Evolutionary conservation across 495 filamentous ascomycete species (phyloP).

Genomic region (Daldinia bambusicola): DNA sequence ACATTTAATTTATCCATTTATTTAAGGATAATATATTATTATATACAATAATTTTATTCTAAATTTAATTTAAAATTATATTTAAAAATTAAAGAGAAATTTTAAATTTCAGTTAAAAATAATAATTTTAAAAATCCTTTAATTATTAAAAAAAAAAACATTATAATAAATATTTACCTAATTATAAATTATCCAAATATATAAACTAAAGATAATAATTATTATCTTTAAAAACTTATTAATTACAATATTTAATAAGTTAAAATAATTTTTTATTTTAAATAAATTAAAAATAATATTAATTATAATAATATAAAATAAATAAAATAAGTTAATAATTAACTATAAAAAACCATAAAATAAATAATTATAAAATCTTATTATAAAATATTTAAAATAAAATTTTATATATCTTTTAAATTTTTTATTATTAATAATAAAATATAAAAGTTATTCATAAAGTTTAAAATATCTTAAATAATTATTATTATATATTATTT

Average conservation of each 20-base stretch:
- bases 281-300: background rate
- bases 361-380: constrained; percentile 6
- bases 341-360: constrained; percentile 7
- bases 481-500: too few relatives aligned
- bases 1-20: constrained; percentile 2
- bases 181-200: background rate
- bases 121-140: constrained; percentile 5
- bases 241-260: constrained; percentile 3
- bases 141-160: background rate
- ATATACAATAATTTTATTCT: constrained; percentile 12
- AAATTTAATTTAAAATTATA: constrained; percentile 2
- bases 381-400: constrained; percentile 1
- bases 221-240: constrained; percentile 1
- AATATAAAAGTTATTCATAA: too few relatives aligned
- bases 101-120: background rate
- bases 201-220: background rate
- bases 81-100: background rate
- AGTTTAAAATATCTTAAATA: too few relatives aligned
- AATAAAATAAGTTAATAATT: background rate
- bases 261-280: background rate
- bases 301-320: constrained; percentile 10
- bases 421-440: background rate
- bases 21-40: constrained; percentile 2
- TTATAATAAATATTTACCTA: background rate
- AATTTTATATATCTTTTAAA: constrained; percentile 6